Base-by-base conservation (phyloP, 306 rosid genomes). In the Neltuma alba region DNA sequence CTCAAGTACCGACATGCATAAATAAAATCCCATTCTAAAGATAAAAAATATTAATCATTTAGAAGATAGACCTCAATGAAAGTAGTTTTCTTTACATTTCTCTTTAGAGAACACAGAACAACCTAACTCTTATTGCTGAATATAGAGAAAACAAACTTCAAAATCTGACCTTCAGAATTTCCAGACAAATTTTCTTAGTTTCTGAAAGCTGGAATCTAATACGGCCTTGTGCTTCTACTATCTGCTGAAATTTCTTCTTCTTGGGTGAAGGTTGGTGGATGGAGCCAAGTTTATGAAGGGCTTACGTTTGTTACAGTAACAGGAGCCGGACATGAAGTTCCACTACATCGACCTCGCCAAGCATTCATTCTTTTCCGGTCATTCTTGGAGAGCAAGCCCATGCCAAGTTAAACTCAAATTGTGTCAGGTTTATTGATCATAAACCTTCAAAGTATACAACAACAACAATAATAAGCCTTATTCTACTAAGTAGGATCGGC, bases 241-340 rank as follows among this genome's bases (percentile, higher is more conserved):
- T 41, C 65, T 66, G 23, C 75, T 86, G 66, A 84, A 68, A 79
- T 61, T 62, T 80, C 81, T 14, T 28, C 75, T 8, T 79, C 33
- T 11, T 14, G 86, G 72, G 70, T 75, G 72, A 78, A 95, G 99
- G 94, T 93, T 83, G 93, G 99, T 69, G 99, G 99, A 7, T 91
- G 99, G 96, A 87, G 89, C 85, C 98, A 93, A 87, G 89, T 89
- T 47, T 95, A 91, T 80, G 88, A 87, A 86, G 99, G 97, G 31
- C 86, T 95, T 45, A 93, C 98, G 68, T 88, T 93, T 37, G 98
- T 91, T 14, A 91, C 96, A 10, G 86, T 93, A 58, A 84, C 90
- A 31, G 97, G 98, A 76, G 98, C 98, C 5, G 99, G 99, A 55
- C 99, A 96, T 68, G 98, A 93, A 86, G 99, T 93, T 83, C 98